Evolutionary conservation across 345 rosid species (phyloP).

Genomic region (Populus ilicifolia): DNA sequence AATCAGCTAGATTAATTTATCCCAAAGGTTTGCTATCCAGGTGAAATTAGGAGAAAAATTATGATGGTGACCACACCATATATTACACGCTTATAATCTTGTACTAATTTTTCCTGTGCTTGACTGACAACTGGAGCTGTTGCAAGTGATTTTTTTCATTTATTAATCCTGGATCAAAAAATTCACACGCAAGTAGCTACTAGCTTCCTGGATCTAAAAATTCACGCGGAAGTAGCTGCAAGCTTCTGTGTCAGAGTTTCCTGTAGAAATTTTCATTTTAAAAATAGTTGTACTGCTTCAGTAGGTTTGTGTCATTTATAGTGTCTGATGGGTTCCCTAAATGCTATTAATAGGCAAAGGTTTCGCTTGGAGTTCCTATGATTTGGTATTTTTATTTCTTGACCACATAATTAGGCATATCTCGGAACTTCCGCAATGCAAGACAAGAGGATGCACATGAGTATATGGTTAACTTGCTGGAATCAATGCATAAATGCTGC

Average conservation of each 20-base stretch:
- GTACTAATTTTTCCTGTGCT: not conserved
- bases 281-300: not conserved
- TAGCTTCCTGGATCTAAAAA: not conserved
- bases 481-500: constrained; percentile 97
- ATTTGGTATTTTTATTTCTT: constrained; percentile 32
- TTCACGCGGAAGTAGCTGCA: not conserved
- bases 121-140: not conserved
- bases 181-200: not conserved
- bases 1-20: not conserved
- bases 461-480: constrained; percentile 89
- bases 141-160: not conserved
- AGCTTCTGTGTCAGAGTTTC: too few species aligned
- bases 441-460: constrained; percentile 98
- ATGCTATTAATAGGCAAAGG: not conserved
- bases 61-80: not conserved
- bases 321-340: not conserved
- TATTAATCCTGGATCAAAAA: not conserved
- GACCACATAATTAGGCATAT: constrained; percentile 63
- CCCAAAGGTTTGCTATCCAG: not conserved
- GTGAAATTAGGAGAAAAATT: not conserved
- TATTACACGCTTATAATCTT: not conserved
- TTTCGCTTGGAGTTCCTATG: not conserved
- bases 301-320: not conserved
- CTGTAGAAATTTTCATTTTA: too few species aligned
- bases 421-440: constrained; percentile 69